These are phyloP conservation scores for Cnidoscolus chayamansa DNA, from an alignment of 441 rosid genomes.

Conservation along the genomic window DNA sequence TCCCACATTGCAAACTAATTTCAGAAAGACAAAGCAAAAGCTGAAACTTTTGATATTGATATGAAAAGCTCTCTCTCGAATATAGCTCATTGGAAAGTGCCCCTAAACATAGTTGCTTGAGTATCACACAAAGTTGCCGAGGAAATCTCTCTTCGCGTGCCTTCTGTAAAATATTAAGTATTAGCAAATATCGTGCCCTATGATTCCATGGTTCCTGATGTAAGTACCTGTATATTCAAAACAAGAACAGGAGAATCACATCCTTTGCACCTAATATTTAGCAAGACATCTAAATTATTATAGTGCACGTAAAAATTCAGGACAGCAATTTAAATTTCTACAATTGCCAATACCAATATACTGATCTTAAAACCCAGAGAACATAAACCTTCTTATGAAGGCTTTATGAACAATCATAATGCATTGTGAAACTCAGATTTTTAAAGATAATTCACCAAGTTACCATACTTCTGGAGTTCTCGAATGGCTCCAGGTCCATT, in stretches of 20 bases:
- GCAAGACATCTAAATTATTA: neutral
- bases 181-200: conserved; percentile 59
- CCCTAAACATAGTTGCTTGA: conserved; percentile 50
- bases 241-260: conserved; percentile 20
- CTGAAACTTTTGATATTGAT: conserved; percentile 70
- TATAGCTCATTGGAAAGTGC: conserved; percentile 57
- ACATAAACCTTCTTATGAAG: neutral
- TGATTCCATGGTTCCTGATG: conserved; percentile 83
- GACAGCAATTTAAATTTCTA: neutral
- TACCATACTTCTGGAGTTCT: conserved; percentile 67
- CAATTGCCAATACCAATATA: neutral
- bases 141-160: conserved; percentile 91
- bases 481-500: conserved; percentile 50
- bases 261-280: neutral
- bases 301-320: neutral
- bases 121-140: conserved; percentile 44
- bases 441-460: neutral
- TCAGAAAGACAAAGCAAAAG: conserved; percentile 87
- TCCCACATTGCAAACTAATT: conserved; percentile 61
- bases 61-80: conserved; percentile 32
- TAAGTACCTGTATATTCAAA: conserved; percentile 52
- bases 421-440: conserved; percentile 1
- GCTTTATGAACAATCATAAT: neutral
- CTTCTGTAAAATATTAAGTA: conserved; percentile 76
- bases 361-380: neutral